These are phyloP conservation scores for Neurospora pannonica DNA, from an alignment of 495 filamentous ascomycete species.

Conservation along the genomic window DNA sequence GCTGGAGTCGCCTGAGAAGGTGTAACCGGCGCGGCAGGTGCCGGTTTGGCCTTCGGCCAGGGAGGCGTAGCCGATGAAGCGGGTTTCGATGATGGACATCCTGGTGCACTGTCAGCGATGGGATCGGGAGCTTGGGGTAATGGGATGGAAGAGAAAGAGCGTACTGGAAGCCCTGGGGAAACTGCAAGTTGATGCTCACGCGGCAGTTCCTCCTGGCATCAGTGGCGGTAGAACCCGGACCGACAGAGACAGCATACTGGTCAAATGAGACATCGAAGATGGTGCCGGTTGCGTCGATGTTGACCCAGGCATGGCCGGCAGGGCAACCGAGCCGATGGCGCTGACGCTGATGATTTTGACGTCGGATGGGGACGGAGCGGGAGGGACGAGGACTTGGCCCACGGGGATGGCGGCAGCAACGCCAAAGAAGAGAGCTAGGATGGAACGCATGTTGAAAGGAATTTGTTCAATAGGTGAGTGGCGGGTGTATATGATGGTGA, in stretches of 20 bases:
- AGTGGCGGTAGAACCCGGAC: conserved; percentile 25
- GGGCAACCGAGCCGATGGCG: conserved; percentile 25
- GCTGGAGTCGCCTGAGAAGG: conserved; percentile 20
- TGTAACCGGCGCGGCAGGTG: conserved; percentile 18
- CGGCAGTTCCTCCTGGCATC: conserved; percentile 39
- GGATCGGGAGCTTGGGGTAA: background rate
- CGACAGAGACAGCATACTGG: conserved; percentile 35
- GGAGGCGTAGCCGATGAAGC: conserved; percentile 23
- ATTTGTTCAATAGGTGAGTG: background rate
- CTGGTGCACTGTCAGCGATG: background rate
- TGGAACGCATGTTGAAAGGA: conserved; percentile 14
- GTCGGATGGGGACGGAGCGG: background rate
- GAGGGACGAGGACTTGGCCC: conserved; percentile 1
- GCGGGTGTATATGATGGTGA: background rate
- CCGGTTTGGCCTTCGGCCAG: conserved; percentile 15
- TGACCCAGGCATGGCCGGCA: conserved; percentile 21
- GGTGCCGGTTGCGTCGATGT: conserved; percentile 23
- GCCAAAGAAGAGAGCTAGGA: conserved; percentile 7
- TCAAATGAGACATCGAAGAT: conserved; percentile 41
- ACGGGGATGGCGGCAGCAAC: conserved; percentile 10
- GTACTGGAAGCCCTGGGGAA: conserved; percentile 35
- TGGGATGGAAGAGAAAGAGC: conserved; percentile 3
- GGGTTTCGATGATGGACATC: conserved; percentile 27
- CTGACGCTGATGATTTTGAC: conserved; percentile 21
- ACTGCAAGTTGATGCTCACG: conserved; percentile 34